Base-by-base conservation (phyloP, 139 green algal genomes). In the Coccomyxa sp. region DNA sequence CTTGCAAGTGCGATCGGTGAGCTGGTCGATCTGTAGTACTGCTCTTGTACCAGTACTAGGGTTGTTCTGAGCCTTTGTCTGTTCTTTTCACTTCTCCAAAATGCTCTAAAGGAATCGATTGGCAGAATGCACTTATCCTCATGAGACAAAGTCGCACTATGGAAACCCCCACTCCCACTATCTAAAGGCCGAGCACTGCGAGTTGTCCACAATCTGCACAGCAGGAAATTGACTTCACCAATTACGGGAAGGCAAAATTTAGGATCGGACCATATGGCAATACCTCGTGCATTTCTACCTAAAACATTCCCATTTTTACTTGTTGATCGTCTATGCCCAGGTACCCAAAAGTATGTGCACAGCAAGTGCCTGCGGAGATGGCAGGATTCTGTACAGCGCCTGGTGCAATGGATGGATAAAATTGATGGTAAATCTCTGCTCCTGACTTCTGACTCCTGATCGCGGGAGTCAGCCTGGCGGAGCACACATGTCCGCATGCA, bases 301-400 rank as follows among this genome's bases (percentile, higher is more conserved):
- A n/a, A 32, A 45, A 1, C 63, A 58, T 30, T 28, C 45, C 13
- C 16, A 28, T 31, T 0, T 63, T 79, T 79, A 0, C 32, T 14
- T 45, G 14, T 31, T 68, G 0, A 63, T 0, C 17, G 16, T 80
- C 38, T 51, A 51, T 51, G 38, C 38, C 3, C 80, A 91, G 87
- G 87, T 25, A 89, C 87, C 0, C 87, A 91, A 25, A 31, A 75
- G 30, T 85, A 86, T 21, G 83, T 91, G 11, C 87, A 91, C 87
- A 15, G 86, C 16, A 86, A 89, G 60, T 91, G 87, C 80, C 82
- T 91, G 51, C 83, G 87, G 0, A 81, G 58, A 0, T 91, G 87
- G 87, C 87, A 91, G 57, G 82, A 86, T 28, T 30, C 59, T 30
- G 60, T 82, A 1, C 79, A 74, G 71, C 31, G 57, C 3, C 23